Base-by-base conservation (phyloP, 2,329 filamentous ascomycete species). In the Knoxdaviesia capensis region DNA sequence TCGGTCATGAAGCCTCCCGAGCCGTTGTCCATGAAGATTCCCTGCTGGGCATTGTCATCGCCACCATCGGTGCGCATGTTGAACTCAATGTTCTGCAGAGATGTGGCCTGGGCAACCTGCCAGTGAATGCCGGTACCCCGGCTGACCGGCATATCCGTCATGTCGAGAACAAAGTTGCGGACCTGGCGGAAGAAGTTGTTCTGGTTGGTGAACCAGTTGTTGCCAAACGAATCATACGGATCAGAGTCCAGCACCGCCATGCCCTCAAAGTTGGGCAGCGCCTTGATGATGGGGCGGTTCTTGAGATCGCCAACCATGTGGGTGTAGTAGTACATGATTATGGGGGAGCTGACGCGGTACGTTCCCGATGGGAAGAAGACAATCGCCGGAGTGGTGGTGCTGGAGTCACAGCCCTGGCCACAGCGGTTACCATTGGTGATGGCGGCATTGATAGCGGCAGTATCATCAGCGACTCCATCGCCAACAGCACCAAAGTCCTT, bases 291-390 rank as follows among this genome's bases (percentile, higher is more conserved):
- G 0, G 88, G 86, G 9, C 78, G 59, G 47, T 71, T 65, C 51
- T 72, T 54, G 40, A 79, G 76, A 62, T 96, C 86, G 44, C 88
- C 88, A 34, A 94, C 68, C 47, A 96, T 74, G 57, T 94, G 86
- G 7, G 87, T 93, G 65, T 94, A 94, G 68, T 96, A 96, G 59
- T 79, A 80, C 56, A 86, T 80, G 41, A 86, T 61, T 49, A 96
- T 74, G 28, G 88, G 83, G 52, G 66, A 70, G 55, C 76, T 84
- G 51, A 96, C 77, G 11, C 81, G 54, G 54, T 94, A 96, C 44
- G 77, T 92, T 49, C 88, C 87, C 7, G 83, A 67, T 35, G 86
- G 87, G 65, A 96, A 93, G 65, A 93, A 96, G 42, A 96, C 75
- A 9, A 96, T 64, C 30, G 84, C 88, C 0, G 88, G 88, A 1